A percentile compares a stretch with the other conserved stretches of the same genome.
Evolutionary conservation across 345 rosid species (phyloP).

Genomic region (Sapria himalayana): DNA sequence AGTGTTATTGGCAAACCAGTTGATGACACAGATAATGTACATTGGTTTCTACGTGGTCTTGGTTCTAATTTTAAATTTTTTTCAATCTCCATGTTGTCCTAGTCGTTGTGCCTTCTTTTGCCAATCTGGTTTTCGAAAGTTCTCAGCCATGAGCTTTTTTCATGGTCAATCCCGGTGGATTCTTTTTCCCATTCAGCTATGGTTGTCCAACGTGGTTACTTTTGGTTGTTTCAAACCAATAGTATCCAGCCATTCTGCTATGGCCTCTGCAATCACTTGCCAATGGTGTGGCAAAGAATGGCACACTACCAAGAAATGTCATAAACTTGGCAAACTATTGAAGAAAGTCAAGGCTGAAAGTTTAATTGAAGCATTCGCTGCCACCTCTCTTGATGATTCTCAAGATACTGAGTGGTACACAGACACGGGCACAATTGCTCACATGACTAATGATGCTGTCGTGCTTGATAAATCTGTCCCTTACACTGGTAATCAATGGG

Average conservation of each 20-base stretch:
- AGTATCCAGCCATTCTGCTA: background rate
- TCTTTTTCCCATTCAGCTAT: background rate
- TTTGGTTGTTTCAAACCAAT: background rate
- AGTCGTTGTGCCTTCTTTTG: background rate
- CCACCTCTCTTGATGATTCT: too few relatives aligned
- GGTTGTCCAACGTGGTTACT: background rate
- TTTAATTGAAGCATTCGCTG: background rate
- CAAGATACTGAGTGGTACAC: background rate
- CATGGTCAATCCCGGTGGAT: background rate
- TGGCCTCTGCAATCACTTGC: background rate
- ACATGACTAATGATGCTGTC: background rate
- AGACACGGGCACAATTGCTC: background rate
- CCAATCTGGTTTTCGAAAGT: background rate
- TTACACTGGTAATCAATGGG: background rate
- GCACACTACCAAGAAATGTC: background rate
- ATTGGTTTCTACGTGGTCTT: conserved; percentile 2
- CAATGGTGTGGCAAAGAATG: background rate
- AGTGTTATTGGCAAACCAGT: conserved; percentile 1
- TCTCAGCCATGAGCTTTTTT: background rate
- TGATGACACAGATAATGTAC: conserved; percentile 2
- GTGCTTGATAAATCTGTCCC: background rate
- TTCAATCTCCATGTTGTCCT: background rate
- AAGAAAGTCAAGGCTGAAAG: too few relatives aligned
- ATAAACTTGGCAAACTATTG: conserved; percentile 1
- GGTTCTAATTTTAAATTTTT: background rate